Evolutionary conservation across 768 basidiomycete species (phyloP), one percentile per base, ranked within the genome.

Genomic region (Arthromyces matolae): DNA sequence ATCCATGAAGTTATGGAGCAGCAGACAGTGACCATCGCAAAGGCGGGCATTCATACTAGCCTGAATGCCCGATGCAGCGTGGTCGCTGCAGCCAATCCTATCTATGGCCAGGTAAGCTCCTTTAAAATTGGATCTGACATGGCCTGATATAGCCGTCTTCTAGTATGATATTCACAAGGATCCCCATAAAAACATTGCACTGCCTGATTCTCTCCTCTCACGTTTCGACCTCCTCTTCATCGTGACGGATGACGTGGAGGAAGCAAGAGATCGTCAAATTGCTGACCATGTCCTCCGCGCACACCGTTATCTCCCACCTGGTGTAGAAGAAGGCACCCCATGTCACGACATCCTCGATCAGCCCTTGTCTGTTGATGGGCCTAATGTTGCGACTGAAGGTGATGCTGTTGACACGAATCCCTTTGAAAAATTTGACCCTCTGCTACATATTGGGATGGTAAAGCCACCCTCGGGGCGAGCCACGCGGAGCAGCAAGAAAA

Each of bases 1-100:
- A 99, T 99, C 60, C 96, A 99, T 70, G 96, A 99, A 80, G 96
- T 98, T 62, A 99, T 99, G 96, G 96, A 98, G 64, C 95, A 97
- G 66, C 96, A 99, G 64, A 99, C 96, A 0, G 95, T 99, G 38
- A 98, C 96, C 8, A 99, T 99, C 55, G 96, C 96, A 39, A 99
- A 99, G 62, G 96, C 96, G 10, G 96, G 96, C 49, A 99, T 99
- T 55, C 96, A 98, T 63, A 99, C 96, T 0, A 93, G 89, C 64
- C 76, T 99, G 59, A 99, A 99, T 66, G 96, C 96, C 4, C 81
- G 96, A 33, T 98, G 96, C 65, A 95, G 92, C 57, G 96, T 99
- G 37, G 84, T 99, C 41, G 96, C 96, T 18, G 96, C 96, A 28
- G 96, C 96, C 27, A 99, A 98, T 65, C 96, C 96, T 3, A 96